Evolutionary conservation across 106 monocot species (phyloP).

Genomic region (Dendrobium officinale): DNA sequence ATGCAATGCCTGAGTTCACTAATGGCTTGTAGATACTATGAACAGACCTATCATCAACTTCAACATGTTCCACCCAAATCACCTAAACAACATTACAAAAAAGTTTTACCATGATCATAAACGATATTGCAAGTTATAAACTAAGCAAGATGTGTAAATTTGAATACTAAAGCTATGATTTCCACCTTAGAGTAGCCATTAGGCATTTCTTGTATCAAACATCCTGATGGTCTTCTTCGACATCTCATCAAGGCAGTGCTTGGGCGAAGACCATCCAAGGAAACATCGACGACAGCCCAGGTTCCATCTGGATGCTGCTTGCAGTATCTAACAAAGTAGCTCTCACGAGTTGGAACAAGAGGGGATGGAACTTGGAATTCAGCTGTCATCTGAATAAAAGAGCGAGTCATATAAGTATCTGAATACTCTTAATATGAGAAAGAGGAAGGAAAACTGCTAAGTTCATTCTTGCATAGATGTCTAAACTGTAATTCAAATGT

Average conservation of each 20-base stretch:
- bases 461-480: neutral
- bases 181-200: constrained; percentile 96
- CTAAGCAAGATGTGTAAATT: neutral
- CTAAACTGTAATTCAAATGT: neutral
- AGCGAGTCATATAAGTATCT: neutral
- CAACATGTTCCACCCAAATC: constrained; percentile 92
- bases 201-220: constrained; percentile 93
- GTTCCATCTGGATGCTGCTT: constrained; percentile 79
- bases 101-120: neutral
- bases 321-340: constrained; percentile 82
- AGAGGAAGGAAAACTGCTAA: no score
- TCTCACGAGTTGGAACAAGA: constrained; percentile 85
- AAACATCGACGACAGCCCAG: constrained; percentile 95
- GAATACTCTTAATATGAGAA: no score
- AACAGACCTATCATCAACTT: constrained; percentile 71
- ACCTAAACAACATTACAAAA: constrained; percentile 28
- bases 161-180: neutral
- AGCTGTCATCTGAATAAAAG: constrained; percentile 62
- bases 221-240: constrained; percentile 84
- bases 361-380: constrained; percentile 97
- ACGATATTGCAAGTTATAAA: no score
- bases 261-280: constrained; percentile 72
- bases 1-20: constrained; percentile 81
- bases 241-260: constrained; percentile 44
- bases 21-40: constrained; percentile 72